Conservation (phyloP, 257 asterid species). For the Plantago ovata region DNA sequence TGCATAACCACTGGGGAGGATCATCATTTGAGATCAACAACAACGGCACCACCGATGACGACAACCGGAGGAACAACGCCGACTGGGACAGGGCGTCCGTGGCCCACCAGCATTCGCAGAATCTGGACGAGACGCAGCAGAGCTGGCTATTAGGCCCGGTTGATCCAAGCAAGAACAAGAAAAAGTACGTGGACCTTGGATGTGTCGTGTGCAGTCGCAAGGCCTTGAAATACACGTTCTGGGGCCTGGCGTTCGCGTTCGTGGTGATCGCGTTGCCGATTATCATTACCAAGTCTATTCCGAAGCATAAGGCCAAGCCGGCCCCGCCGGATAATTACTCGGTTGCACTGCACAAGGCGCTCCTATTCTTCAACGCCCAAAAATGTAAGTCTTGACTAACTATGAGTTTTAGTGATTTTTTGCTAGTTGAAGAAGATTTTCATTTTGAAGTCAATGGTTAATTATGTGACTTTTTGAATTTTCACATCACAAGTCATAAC, state of each 20-base stretch:
- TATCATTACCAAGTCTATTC: conserved; percentile 40
- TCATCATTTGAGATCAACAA: conserved; percentile 59
- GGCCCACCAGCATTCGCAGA: conserved; percentile 29
- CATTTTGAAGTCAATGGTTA: neutral
- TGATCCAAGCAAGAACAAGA: conserved; percentile 56
- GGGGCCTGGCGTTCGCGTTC: conserved; percentile 35
- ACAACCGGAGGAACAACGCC: conserved; percentile 32
- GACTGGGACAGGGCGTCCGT: conserved; percentile 69
- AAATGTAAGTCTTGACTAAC: conserved; percentile 90
- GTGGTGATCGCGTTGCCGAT: conserved; percentile 62
- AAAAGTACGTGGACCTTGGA: conserved; percentile 70
- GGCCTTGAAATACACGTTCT: conserved; percentile 48
- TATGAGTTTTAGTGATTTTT: no score
- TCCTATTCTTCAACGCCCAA: conserved; percentile 90
- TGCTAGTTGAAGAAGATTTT: no score
- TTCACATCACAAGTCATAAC: no score
- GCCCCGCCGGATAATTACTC: conserved; percentile 69
- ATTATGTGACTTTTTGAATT: no score
- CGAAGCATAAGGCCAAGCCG: conserved; percentile 39
- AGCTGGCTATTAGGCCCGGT: conserved; percentile 79
- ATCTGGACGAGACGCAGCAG: conserved; percentile 78
- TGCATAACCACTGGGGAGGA: conserved; percentile 95
- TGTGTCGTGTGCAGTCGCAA: conserved; percentile 54
- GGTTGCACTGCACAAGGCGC: conserved; percentile 60
- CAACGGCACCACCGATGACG: conserved; percentile 38